Evolutionary conservation across 805 yeast genomes (phyloP), one percentile per base, ranked within the genome.

Genomic region (Cyberlindnera nakhonratchasimensis): DNA sequence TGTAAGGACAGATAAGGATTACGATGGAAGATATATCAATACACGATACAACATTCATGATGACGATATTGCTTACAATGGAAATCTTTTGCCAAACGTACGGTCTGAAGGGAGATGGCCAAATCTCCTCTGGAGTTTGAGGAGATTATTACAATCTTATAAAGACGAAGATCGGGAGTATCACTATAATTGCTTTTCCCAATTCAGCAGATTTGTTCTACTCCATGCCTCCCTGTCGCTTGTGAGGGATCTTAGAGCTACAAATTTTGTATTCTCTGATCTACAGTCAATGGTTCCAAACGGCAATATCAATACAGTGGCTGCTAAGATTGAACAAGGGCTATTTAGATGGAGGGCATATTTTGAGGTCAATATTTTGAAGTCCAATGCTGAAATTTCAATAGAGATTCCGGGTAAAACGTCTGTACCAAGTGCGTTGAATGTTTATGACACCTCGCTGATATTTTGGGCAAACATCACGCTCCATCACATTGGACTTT

Each of bases 71-170:
- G 16, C 16, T 22, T 18, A 22, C 12, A 47, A 45, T 31, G 47
- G 47, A 9, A 40, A 29, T 14, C 21, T 51, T 3, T 37, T 52
- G 0, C 59, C 63, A 1, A 57, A 54, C 32, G 52, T 60, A 19
- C 54, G 50, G 18, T 48, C 50, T 14, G 65, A 60, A 39, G 60
- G 62, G 2, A 50, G 48, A 37, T 66, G 70, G 71, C 71, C 70
- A 5, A 59, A 57, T 29, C 58, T 66, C 34, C 46, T 65, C 19
- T 66, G 63, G 57, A 53, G 63, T 26, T 40, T 65, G 34, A 53
- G 58, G 37, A 37, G 61, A 11, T 45, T 64, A 38, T 57, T 63
- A 59, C 61, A 55, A 34, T 55, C 40, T 5, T 61, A 51, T 37
- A 45, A 58, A 20, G 46, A 57, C 29, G 63, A 62, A 6, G 40